A percentile compares a stretch with the other conserved stretches of the same genome.
Conservation (phyloP, 768 basidiomycete genomes). For the Lactifluus hygrophoroides region DNA sequence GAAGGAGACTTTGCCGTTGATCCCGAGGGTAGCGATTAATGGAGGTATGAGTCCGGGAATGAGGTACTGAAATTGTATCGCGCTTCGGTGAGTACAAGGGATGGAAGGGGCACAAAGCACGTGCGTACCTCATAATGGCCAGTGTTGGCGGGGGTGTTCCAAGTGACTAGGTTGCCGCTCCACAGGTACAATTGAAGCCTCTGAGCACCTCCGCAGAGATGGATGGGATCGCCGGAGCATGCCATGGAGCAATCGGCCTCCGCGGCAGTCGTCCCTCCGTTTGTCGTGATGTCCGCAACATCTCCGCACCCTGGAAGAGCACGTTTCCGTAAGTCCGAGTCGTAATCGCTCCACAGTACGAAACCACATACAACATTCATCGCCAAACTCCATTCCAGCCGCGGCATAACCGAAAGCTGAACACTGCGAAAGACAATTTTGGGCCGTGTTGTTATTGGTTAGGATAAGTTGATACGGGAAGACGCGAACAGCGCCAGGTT, state of each 20-base stretch:
- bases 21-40: constrained; percentile 63
- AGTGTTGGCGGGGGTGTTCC: constrained; percentile 56
- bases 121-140: constrained; percentile 59
- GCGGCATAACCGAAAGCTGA: constrained; percentile 63
- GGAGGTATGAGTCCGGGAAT: constrained; percentile 60
- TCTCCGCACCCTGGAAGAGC: constrained; percentile 58
- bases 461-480: constrained; percentile 56
- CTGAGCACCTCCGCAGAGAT: constrained; percentile 55
- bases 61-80: constrained; percentile 29
- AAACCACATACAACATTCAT: constrained; percentile 60
- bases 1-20: constrained; percentile 77
- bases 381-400: constrained; percentile 58
- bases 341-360: background rate
- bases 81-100: too few species aligned
- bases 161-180: constrained; percentile 42
- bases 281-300: constrained; percentile 38
- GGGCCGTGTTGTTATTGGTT: constrained; percentile 53
- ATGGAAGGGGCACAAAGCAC: background rate
- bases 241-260: constrained; percentile 38
- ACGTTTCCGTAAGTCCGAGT: background rate
- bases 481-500: constrained; percentile 36
- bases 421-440: constrained; percentile 60
- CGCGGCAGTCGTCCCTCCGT: constrained; percentile 27
- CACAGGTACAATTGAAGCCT: constrained; percentile 36
- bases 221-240: constrained; percentile 63